A percentile compares a stretch with the other conserved stretches of the same genome.
Conservation (phyloP, 305 asterid genomes). For the Coffea humblotiana region DNA sequence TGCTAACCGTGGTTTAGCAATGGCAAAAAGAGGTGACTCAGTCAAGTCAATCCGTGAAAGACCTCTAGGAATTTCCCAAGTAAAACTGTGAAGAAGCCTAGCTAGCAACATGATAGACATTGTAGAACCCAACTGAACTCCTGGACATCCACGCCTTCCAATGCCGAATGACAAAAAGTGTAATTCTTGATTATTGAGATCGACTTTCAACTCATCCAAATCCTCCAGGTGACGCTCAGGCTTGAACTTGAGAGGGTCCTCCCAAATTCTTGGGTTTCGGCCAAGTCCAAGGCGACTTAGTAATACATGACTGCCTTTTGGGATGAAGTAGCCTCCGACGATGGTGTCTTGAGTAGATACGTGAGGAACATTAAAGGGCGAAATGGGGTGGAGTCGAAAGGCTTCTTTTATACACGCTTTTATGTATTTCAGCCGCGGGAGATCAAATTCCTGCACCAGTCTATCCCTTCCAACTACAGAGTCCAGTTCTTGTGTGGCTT, state of each 20-base stretch:
- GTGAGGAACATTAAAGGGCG: constrained; percentile 9
- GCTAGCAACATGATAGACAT: constrained; percentile 17
- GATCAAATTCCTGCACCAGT: constrained; percentile 20
- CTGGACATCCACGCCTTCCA: constrained; percentile 20
- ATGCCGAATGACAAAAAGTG: not conserved
- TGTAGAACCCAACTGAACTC: not conserved
- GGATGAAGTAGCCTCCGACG: constrained; percentile 5
- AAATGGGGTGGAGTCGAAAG: constrained; percentile 10
- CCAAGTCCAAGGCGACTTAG: constrained; percentile 18
- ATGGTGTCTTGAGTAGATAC: not conserved
- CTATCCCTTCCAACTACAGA: constrained; percentile 12
- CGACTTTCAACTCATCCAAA: not conserved
- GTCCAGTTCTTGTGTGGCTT: constrained; percentile 15
- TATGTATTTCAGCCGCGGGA: constrained; percentile 13
- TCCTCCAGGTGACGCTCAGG: constrained; percentile 3
- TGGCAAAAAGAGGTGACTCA: constrained; percentile 15
- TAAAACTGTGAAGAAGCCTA: constrained; percentile 21
- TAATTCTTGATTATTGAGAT: constrained; percentile 1
- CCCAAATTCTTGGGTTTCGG: not conserved
- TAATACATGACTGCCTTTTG: constrained; percentile 17
- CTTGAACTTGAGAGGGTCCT: constrained; percentile 13
- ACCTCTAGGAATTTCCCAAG: constrained; percentile 7
- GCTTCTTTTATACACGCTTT: constrained; percentile 21
- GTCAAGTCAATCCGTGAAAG: not conserved
- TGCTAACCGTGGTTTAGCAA: constrained; percentile 4